A percentile compares a stretch with the other conserved stretches of the same genome.
phyloP scores from a whole-genome alignment of 1,139 yeast genomes.

The Yamadazyma atmosphaerica region DNA sequence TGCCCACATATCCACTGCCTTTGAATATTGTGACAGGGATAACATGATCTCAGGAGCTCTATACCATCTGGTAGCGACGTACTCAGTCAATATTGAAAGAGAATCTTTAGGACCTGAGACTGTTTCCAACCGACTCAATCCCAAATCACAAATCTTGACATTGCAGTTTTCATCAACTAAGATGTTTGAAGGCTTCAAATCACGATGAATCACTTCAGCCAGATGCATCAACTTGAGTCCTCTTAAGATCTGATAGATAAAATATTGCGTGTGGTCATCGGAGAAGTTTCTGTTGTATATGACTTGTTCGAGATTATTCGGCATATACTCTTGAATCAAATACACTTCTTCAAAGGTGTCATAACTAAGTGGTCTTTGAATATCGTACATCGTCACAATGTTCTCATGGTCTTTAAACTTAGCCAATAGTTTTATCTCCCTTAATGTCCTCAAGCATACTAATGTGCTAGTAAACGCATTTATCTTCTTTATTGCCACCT shows the following conservation, averaged over 20 bases:
- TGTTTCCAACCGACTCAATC: conserved; percentile 42
- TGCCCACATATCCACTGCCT: conserved; percentile 77
- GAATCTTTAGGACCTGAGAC: conserved; percentile 22
- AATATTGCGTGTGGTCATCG: conserved; percentile 70
- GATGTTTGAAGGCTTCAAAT: conserved; percentile 40
- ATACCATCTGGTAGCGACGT: conserved; percentile 81
- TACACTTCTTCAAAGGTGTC: conserved; percentile 62
- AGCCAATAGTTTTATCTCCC: conserved; percentile 39
- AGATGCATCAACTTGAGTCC: conserved; percentile 65
- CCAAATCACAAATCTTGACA: conserved; percentile 55
- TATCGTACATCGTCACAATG: conserved; percentile 37
- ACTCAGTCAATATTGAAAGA: conserved; percentile 53
- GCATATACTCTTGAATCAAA: conserved; percentile 71
- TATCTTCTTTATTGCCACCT: conserved; percentile 46
- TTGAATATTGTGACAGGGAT: conserved; percentile 65
- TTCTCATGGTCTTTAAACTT: conserved; percentile 43
- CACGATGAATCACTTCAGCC: conserved; percentile 48
- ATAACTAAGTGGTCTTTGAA: conserved; percentile 36
- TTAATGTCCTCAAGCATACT: conserved; percentile 40
- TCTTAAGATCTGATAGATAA: conserved; percentile 62
- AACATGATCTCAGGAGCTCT: conserved; percentile 80
- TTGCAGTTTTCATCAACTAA: conserved; percentile 37
- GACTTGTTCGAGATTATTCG: conserved; percentile 62
- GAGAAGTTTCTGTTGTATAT: conserved; percentile 53
- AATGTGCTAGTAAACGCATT: conserved; percentile 40